Percentiles rank a stretch among this genome's conserved stretches.
Conservation (phyloP, 2,329 filamentous ascomycete genomes). For the Scedosporium boydii region DNA sequence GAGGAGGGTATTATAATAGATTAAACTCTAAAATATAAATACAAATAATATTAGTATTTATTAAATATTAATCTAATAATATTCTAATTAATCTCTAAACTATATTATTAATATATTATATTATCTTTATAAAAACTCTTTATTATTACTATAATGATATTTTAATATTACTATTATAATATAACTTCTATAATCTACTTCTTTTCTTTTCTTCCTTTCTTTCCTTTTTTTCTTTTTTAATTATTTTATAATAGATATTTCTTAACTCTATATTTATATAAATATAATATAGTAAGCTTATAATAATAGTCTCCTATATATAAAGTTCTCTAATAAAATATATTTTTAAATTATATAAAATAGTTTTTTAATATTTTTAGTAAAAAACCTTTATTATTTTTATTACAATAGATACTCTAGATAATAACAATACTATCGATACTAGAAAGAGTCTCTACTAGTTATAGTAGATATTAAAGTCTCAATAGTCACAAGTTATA, state of each 20-base stretch:
- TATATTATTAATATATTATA: background rate
- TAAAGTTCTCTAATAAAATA: too few species aligned
- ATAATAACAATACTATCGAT: too few species aligned
- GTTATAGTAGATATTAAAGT: too few species aligned
- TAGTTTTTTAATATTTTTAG: too few species aligned
- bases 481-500: too few species aligned
- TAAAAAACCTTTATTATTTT: too few species aligned
- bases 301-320: too few species aligned
- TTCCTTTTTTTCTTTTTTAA: background rate
- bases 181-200: background rate
- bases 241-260: background rate
- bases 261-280: background rate
- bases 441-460: too few species aligned
- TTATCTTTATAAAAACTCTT: background rate
- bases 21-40: background rate
- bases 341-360: too few species aligned
- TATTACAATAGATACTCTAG: too few species aligned
- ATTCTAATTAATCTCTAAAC: background rate
- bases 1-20: background rate
- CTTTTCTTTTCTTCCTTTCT: background rate
- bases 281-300: background rate
- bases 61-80: background rate
- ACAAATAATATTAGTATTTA: background rate
- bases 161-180: background rate
- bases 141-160: background rate